These are phyloP conservation scores for Tricladium varicosporioides DNA, from an alignment of 2,329 filamentous ascomycete species.

Conservation along the genomic window DNA sequence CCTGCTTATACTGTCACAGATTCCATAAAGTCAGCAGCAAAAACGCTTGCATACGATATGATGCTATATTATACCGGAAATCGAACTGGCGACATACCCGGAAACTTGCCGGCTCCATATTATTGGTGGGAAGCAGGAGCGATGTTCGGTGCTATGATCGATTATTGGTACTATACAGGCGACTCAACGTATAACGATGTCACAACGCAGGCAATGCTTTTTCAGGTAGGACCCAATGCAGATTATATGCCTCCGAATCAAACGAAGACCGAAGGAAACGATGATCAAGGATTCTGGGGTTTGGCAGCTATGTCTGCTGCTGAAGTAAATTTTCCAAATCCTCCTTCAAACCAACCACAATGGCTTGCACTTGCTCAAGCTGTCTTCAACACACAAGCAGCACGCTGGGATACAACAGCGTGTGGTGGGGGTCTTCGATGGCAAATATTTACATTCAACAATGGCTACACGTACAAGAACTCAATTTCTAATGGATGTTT, in stretches of 20 bases:
- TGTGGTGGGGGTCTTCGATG: slow-evolving; percentile 78
- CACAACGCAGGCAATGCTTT: slow-evolving; percentile 65
- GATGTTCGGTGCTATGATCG: slow-evolving; percentile 68
- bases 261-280: slow-evolving; percentile 67
- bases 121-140: slow-evolving; percentile 67
- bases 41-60: slow-evolving; percentile 44
- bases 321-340: slow-evolving; percentile 62
- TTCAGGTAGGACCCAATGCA: slow-evolving; percentile 68
- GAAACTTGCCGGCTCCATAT: slow-evolving; percentile 51
- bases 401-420: slow-evolving; percentile 65
- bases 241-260: slow-evolving; percentile 79
- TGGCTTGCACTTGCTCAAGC: slow-evolving; percentile 74
- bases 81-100: slow-evolving; percentile 47
- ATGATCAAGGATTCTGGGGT: slow-evolving; percentile 75
- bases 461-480: slow-evolving; percentile 77
- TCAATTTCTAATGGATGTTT: slow-evolving; percentile 62
- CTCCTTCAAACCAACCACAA: slow-evolving; percentile 53
- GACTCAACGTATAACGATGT: slow-evolving; percentile 70
- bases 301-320: slow-evolving; percentile 69
- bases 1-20: slow-evolving; percentile 16
- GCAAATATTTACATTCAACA: slow-evolving; percentile 84
- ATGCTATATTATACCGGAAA: slow-evolving; percentile 53
- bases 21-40: slow-evolving; percentile 33
- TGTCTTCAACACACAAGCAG: slow-evolving; percentile 76
- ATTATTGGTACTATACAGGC: slow-evolving; percentile 83